Base-by-base conservation (phyloP, 2,329 filamentous ascomycete genomes). In the Chrysosphaeria jannelii region DNA sequence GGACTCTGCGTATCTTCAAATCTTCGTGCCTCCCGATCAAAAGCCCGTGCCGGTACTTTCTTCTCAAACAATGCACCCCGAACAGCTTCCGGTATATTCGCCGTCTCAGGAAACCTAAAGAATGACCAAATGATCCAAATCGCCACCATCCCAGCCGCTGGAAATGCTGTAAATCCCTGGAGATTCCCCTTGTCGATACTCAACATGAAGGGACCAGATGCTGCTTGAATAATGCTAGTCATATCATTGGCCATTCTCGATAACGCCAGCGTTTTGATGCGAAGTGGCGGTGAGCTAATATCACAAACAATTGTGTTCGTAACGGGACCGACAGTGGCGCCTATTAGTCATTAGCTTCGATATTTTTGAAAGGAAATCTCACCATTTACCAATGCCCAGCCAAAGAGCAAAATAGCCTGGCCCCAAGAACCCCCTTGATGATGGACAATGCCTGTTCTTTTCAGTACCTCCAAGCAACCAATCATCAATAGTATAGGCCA, bases 331-430 rank as follows among this genome's bases (percentile, higher is more conserved):
- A 34, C 24, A 0, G 28, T 28, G 3, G 29, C 31, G 9, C 32
- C 31, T 31, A 13, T 14, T 7, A 18, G n/a, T 13, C 14, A 16
- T 10, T 18, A 14, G 16, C 19, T 19, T 19, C 17, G 17, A 7
- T n/a, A 19, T 19, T 19, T n/a, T n/a, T 8, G 17, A n/a, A 19
- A 10, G 10, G 8, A 1, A 15, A n/a, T 6, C 25, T 9, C 21
- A 28, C 29, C 30, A 13, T 28, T 32, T n/a, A 32, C 20, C 14
- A 33, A 27, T 3, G 49, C 39, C 48, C 48, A 55, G 14, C 50
- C 42, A 15, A 53, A 28, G 15, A 44, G 42, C 4, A 52, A 39
- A 1, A 41, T 29, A 0, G 44, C 44, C 25, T 51, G 46, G 2
- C 36, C 43, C 43, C 44, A 49, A 5, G 42, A 31, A n/a, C 29